phyloP scores from a whole-genome alignment of 257 asterid species.

The Solanum lignicaule region DNA sequence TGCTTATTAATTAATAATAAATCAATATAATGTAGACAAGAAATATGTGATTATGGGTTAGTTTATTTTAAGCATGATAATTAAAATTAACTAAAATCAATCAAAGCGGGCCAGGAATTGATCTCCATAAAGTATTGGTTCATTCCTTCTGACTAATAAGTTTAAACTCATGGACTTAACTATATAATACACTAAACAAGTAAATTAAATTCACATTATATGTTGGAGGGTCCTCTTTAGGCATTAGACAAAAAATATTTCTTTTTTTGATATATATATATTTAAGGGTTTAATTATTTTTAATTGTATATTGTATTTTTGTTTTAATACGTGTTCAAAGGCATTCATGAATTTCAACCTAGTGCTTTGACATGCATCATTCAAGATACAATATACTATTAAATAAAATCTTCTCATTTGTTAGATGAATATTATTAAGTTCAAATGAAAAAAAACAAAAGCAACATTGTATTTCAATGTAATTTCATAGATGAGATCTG shows the following conservation, averaged over 20 bases:
- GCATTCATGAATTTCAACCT: not conserved
- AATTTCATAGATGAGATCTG: not conserved
- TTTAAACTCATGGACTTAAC: not conserved
- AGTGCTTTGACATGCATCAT: not conserved
- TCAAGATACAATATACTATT: not conserved
- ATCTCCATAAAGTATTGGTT: not conserved
- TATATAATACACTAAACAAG: not conserved
- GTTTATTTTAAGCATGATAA: slow-evolving; percentile 1
- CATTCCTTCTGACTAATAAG: slow-evolving; percentile 4
- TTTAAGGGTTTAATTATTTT: not conserved
- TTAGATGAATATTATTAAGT: not conserved
- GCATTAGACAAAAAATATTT: not conserved
- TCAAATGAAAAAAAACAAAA: not conserved
- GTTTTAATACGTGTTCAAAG: not conserved
- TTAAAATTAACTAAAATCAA: not conserved
- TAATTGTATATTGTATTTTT: not conserved
- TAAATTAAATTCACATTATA: not conserved
- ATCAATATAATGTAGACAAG: not conserved
- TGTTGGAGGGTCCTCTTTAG: not conserved
- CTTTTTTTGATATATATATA: not conserved
- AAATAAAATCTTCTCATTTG: not conserved
- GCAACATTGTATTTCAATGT: not conserved
- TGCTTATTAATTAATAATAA: not conserved
- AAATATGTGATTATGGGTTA: not conserved
- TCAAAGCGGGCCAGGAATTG: not conserved